Base-by-base conservation (phyloP, 176 grass and related monocot species). In the Carex littledalei region DNA sequence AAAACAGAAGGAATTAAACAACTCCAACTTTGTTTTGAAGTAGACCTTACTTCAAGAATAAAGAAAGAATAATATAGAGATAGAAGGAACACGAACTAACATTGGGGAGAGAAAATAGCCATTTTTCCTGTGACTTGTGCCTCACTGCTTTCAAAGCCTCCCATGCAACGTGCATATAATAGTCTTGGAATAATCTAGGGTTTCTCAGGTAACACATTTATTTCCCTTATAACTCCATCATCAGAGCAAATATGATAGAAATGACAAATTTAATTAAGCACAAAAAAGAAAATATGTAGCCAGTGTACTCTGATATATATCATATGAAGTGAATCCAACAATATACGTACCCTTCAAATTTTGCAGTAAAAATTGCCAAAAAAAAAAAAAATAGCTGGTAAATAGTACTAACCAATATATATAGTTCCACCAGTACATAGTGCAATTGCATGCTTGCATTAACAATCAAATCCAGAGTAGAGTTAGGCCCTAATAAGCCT, bases 161-260 rank as follows among this genome's bases (percentile, higher is more conserved):
- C 89, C 89, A 87, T 87, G 81, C 88, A 79, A 86, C 85, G 84
- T 89, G 84, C 84, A 78, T 56, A 78, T 56, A 54, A 24, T 78
- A 78, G 13, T 78, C 50, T 78, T 11, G 24, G 14, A 78, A 78
- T 56, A 18, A 56, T 6, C 50, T 56, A 78, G 74, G 49, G 74
- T 78, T 78, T 78, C 73, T 77, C 47, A 55, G 20, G 8, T 9
- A 63, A 21, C 60, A 11, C n/a, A 22, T 22, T 22, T 63, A 2
- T 63, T 63, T 24, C 20, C 13, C 5, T 70, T 74, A 55, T 56
- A 56, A 24, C 50, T 24, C 74, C 24, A 14, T 22, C n/a, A 24
- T 52, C 6, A 50, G 17, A 20, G 14, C 9, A 50, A 50, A 2
- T 68, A 37, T 50, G 9, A 11, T 1, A 73, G 8, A 72, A n/a